Percentiles rank a stretch among this genome's conserved stretches.
These are phyloP conservation scores for Aspergillus texensis DNA, from an alignment of 2,329 filamentous ascomycete species.

Conservation along the genomic window DNA sequence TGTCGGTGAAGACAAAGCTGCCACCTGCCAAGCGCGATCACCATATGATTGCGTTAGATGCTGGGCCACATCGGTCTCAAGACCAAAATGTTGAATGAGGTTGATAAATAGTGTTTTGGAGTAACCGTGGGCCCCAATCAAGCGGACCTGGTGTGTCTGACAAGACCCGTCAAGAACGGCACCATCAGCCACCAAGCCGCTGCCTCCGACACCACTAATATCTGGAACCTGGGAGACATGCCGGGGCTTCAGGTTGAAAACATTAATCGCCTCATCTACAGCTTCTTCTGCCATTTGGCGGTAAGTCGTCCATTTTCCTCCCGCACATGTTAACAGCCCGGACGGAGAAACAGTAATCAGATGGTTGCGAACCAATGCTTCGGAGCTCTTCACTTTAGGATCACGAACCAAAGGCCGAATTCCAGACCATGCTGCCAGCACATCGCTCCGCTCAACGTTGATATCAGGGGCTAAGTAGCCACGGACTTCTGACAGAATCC, in stretches of 20 bases:
- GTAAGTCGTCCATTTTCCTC: conserved; percentile 92
- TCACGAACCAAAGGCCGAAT: conserved; percentile 85
- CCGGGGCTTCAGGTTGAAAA: conserved; percentile 65
- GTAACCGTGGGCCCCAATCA: conserved; percentile 83
- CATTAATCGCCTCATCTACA: conserved; percentile 75
- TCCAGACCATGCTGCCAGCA: conserved; percentile 88
- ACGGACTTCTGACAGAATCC: conserved; percentile 82
- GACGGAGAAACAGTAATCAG: conserved; percentile 77
- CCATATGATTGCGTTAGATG: conserved; percentile 87
- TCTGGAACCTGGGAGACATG: conserved; percentile 63
- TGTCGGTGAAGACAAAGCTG: conserved; percentile 75
- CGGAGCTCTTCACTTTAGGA: conserved; percentile 80
- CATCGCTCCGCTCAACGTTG: conserved; percentile 79
- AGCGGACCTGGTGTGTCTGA: conserved; percentile 79
- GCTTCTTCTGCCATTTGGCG: conserved; percentile 91
- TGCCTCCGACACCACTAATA: conserved; percentile 72
- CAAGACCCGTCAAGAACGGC: conserved; percentile 72
- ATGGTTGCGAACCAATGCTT: conserved; percentile 86
- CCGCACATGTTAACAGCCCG: conserved; percentile 80
- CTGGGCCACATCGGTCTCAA: conserved; percentile 90
- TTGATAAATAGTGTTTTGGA: conserved; percentile 93
- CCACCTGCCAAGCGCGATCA: conserved; percentile 89
- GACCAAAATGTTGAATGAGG: conserved; percentile 86
- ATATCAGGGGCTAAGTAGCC: conserved; percentile 83
- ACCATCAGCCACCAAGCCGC: conserved; percentile 69